Percentiles rank a stretch among this genome's conserved stretches.
Evolutionary conservation across 2,329 filamentous ascomycete species (phyloP).

Genomic region (Daldinia sp.): DNA sequence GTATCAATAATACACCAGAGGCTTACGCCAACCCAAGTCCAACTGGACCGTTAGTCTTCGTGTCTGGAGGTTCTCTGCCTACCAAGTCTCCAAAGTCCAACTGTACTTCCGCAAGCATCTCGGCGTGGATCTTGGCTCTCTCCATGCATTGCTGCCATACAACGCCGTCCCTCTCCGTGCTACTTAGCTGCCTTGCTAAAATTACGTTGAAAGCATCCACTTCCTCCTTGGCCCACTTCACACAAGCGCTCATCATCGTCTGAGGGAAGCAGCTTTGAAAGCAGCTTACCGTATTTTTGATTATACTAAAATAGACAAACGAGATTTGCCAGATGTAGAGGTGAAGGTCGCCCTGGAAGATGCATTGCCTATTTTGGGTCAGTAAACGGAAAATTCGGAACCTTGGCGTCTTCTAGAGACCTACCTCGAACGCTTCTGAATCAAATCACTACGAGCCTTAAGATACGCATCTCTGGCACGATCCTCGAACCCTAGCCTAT

Average conservation of each 20-base stretch:
- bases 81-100: slow-evolving; percentile 89
- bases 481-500: slow-evolving; percentile 88
- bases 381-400: slow-evolving; percentile 28
- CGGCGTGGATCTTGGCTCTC: slow-evolving; percentile 80
- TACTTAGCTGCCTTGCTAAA: slow-evolving; percentile 84
- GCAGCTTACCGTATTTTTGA: slow-evolving; percentile 89
- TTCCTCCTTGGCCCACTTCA: slow-evolving; percentile 98
- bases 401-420: slow-evolving; percentile 33
- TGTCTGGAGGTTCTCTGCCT: slow-evolving; percentile 59
- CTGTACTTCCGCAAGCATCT: slow-evolving; percentile 82
- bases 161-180: slow-evolving; percentile 77
- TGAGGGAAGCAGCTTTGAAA: slow-evolving; percentile 89
- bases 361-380: slow-evolving; percentile 73
- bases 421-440: slow-evolving; percentile 84
- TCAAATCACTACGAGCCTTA: slow-evolving; percentile 76
- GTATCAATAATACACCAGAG: slow-evolving; percentile 37
- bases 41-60: slow-evolving; percentile 47
- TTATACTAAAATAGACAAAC: slow-evolving; percentile 93
- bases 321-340: slow-evolving; percentile 95
- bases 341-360: slow-evolving; percentile 92
- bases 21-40: slow-evolving; percentile 52
- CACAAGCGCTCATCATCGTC: slow-evolving; percentile 89
- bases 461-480: slow-evolving; percentile 88
- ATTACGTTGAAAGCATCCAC: slow-evolving; percentile 90
- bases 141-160: slow-evolving; percentile 86